Base-by-base conservation (phyloP, 257 asterid genomes). In the Knoxia roxburghii region DNA sequence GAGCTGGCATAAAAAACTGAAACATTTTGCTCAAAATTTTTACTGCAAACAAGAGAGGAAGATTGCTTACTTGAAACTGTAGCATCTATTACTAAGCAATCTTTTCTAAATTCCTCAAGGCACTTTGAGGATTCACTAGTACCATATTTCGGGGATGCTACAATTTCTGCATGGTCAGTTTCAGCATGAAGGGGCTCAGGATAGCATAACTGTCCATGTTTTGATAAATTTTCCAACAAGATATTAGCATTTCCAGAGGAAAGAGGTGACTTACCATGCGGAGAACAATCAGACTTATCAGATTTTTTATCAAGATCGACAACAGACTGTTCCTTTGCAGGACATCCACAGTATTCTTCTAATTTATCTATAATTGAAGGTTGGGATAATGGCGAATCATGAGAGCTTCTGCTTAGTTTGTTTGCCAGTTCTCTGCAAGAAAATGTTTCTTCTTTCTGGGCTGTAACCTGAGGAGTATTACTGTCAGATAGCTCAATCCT, bases 401-500 rank as follows among this genome's bases (percentile, higher is more conserved):
- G 69, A 49, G 68, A 68, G 54, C 43, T 67, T 68, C 61, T 63
- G 61, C 71, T 72, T 77, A 68, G 77, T 65, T 65, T 78, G 56
- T 69, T 72, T 63, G 66, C 45, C 54, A 24, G 59, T 70, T 68
- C 72, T 53, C 73, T 45, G 67, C 63, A 76, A 65, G 61, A 67
- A 70, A 32, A 35, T 50, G 49, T 45, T 48, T 77, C 80, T 71
- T 73, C 68, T 74, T 73, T 72, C 62, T 23, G n/a, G n/a, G 61
- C 66, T 72, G 69, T 78, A 32, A 62, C 77, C 63, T 66, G 72
- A 56, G 59, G 63, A 78, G 71, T 74, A 57, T 72, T 74, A 67
- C 48, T 50, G 43, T 76, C 89, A 73, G 81, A 71, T 71, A 58
- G 72, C 73, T 86, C 91, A 72, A 69, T 69, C 50, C 78, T 80